These are phyloP conservation scores for Solanum aculeatissimum DNA, from an alignment of 305 asterid genomes.

Conservation along the genomic window DNA sequence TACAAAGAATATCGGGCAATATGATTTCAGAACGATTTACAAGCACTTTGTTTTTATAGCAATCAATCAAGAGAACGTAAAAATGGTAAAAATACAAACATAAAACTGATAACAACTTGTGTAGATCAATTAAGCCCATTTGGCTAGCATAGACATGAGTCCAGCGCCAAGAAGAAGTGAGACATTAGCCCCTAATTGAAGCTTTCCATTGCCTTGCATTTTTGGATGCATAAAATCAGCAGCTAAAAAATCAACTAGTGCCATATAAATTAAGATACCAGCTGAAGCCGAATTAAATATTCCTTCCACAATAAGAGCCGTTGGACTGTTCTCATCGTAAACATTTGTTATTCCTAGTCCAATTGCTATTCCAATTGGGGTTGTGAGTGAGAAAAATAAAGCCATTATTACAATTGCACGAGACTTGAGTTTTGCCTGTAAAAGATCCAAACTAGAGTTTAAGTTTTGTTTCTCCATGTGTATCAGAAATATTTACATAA, in stretches of 20 bases:
- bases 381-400: constrained; percentile 34
- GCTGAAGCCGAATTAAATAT: constrained; percentile 40
- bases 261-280: constrained; percentile 49
- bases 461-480: neutral
- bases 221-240: constrained; percentile 48
- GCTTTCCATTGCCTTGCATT: constrained; percentile 30
- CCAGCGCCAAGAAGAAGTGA: constrained; percentile 58
- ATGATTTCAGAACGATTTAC: neutral
- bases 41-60: neutral
- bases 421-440: constrained; percentile 22
- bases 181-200: constrained; percentile 27
- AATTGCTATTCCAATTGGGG: constrained; percentile 27
- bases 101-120: neutral
- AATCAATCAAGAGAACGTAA: neutral
- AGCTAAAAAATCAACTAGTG: constrained; percentile 37
- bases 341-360: constrained; percentile 25
- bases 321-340: constrained; percentile 36
- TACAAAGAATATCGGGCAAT: neutral
- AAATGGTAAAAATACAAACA: neutral
- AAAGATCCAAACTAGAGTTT: neutral
- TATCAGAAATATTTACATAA: neutral
- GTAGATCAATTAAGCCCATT: constrained; percentile 36
- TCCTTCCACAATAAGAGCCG: constrained; percentile 35
- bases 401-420: constrained; percentile 20
- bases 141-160: constrained; percentile 47